These are phyloP conservation scores for Heterobasidion occidentale DNA, from an alignment of 1,284 basidiomycete genomes.

Conservation along the genomic window DNA sequence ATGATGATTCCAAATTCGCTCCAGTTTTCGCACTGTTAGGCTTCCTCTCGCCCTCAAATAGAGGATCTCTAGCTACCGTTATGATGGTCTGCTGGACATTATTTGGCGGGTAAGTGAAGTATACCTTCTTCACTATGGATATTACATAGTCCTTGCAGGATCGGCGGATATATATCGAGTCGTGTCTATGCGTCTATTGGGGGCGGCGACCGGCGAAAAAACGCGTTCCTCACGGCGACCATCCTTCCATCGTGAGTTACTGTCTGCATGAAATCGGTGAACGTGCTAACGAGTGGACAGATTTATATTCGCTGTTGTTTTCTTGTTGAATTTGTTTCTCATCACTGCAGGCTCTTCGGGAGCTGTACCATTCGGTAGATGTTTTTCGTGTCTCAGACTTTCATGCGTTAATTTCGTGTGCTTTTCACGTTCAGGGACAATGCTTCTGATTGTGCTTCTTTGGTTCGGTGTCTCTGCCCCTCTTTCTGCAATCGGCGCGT, in stretches of 20 bases:
- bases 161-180: slow-evolving; percentile 87
- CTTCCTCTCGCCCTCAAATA: slow-evolving; percentile 95
- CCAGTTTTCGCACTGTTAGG: slow-evolving; percentile 92
- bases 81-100: slow-evolving; percentile 96
- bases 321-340: slow-evolving; percentile 84
- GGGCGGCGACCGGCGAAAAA: slow-evolving; percentile 75
- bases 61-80: slow-evolving; percentile 90
- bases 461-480: slow-evolving; percentile 97
- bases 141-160: slow-evolving; percentile 28
- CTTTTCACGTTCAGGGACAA: slow-evolving; percentile 55
- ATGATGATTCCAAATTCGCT: too few species aligned
- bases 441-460: slow-evolving; percentile 83
- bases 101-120: slow-evolving; percentile 66
- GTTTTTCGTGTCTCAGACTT: background rate
- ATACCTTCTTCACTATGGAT: background rate
- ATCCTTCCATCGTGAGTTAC: slow-evolving; percentile 74
- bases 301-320: slow-evolving; percentile 75
- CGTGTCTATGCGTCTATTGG: slow-evolving; percentile 81
- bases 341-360: slow-evolving; percentile 84
- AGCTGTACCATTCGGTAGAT: slow-evolving; percentile 87
- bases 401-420: background rate
- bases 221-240: slow-evolving; percentile 83
- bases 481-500: slow-evolving; percentile 63
- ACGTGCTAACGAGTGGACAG: slow-evolving; percentile 27
- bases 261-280: background rate